Base-by-base conservation (phyloP, 1,284 basidiomycete genomes). In the Laetiporus sulphureus region DNA sequence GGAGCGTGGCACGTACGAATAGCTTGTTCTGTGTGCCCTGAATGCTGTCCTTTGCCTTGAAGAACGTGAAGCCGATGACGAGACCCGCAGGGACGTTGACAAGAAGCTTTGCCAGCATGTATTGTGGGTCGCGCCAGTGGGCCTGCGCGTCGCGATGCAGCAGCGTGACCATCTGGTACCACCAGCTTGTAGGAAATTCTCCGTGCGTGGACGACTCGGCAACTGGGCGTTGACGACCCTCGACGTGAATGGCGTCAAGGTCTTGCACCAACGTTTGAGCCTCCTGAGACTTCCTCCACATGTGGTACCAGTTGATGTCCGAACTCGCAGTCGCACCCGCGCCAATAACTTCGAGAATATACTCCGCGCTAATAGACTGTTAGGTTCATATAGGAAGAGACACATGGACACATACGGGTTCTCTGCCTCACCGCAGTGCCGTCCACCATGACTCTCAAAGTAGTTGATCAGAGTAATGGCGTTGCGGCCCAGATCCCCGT, bases 11-110 rank as follows among this genome's bases (percentile, higher is more conserved):
- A 36, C 34, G 7, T 22, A 36, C 75, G 57, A 92, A 92, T 31
- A 92, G 73, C 61, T 91, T 87, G 62, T 89, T 87, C 60, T 91
- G 88, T 0, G 83, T 79, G 35, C 87, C 89, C 48, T 82, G 77
- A 38, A 82, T 71, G 3, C 74, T 72, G 41, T 77, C 67, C 42
- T 79, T 75, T 2, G 83, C 66, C 45, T 80, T 68, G 72, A 72
- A 92, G 69, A 91, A 81, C 0, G 77, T 75, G 51, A 81, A 79
- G 6, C 78, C 81, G 41, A 82, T 79, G 51, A 88, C 76, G 1
- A 88, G 64, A 7, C 76, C 77, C 1, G 68, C 64, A 2, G 70
- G 55, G 39, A 75, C 64, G 50, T 79, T 79, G 23, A 84, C 56
- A 32, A 67, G 65, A 20, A 91, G 55, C 64, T 93, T 91, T 22